These are phyloP conservation scores for Botrytis tulipae DNA, from an alignment of 2,329 filamentous ascomycete genomes.

Conservation along the genomic window DNA sequence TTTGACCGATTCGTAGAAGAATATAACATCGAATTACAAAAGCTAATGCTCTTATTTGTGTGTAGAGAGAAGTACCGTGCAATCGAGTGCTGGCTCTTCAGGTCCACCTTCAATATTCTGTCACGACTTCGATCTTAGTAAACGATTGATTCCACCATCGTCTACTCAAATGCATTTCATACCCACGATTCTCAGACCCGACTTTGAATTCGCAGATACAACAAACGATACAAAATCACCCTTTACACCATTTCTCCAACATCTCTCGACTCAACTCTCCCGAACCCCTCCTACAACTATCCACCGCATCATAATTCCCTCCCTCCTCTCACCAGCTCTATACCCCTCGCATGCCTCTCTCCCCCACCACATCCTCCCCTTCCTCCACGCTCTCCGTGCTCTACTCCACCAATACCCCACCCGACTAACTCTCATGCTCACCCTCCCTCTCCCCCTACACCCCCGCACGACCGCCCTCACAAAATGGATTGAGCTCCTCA, in stretches of 20 bases:
- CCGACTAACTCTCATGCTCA: slow-evolving; percentile 69
- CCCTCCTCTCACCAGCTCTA: slow-evolving; percentile 78
- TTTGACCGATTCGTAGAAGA: slow-evolving; percentile 34
- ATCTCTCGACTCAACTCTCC: slow-evolving; percentile 55
- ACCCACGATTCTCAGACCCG: slow-evolving; percentile 40
- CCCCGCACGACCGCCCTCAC: slow-evolving; percentile 73
- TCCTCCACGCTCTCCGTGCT: slow-evolving; percentile 74
- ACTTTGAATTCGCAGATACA: slow-evolving; percentile 34
- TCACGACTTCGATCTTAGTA: slow-evolving; percentile 70
- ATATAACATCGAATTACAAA: slow-evolving; percentile 22
- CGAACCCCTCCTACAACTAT: slow-evolving; percentile 58
- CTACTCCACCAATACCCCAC: slow-evolving; percentile 67
- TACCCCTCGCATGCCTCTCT: slow-evolving; percentile 69
- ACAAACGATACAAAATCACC: slow-evolving; percentile 46
- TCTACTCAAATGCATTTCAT: slow-evolving; percentile 53
- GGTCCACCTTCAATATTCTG: slow-evolving; percentile 52
- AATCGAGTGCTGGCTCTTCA: slow-evolving; percentile 22
- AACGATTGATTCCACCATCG: slow-evolving; percentile 58
- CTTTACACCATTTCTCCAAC: slow-evolving; percentile 63
- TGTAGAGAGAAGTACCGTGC: slow-evolving; percentile 31
- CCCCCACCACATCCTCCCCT: slow-evolving; percentile 74
- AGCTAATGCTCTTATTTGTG: slow-evolving; percentile 19
- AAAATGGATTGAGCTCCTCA: slow-evolving; percentile 81
- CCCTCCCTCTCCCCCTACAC: slow-evolving; percentile 76
- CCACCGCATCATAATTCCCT: slow-evolving; percentile 83